Conservation (phyloP, 345 rosid genomes). For the Gossypium sturtianum region DNA sequence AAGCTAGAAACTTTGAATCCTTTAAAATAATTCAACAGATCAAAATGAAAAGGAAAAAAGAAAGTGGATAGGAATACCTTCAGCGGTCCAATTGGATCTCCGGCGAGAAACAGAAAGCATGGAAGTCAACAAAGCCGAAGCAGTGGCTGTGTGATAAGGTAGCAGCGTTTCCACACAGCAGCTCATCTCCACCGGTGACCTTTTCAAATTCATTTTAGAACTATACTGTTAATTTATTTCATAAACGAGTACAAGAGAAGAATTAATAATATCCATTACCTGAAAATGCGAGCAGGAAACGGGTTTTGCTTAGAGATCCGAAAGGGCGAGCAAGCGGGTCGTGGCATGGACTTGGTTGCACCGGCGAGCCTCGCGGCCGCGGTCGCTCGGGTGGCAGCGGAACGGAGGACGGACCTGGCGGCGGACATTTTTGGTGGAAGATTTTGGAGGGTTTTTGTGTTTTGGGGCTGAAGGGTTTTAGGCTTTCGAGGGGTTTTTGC, state of each 20-base stretch:
- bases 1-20: neutral
- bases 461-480: constrained; percentile 9
- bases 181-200: constrained; percentile 79
- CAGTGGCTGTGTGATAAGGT: constrained; percentile 84
- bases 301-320: constrained; percentile 41
- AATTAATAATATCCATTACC: constrained; percentile 32
- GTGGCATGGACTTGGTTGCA: constrained; percentile 27
- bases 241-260: neutral
- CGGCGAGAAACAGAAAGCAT: constrained; percentile 67
- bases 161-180: constrained; percentile 69
- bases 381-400: constrained; percentile 34
- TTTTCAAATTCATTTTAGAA: constrained; percentile 13
- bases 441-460: neutral
- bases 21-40: neutral
- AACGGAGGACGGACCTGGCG: constrained; percentile 62
- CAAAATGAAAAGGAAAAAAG: neutral
- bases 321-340: constrained; percentile 38
- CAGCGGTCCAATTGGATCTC: constrained; percentile 49
- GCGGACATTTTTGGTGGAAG: constrained; percentile 42
- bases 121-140: constrained; percentile 80
- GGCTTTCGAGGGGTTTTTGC: constrained; percentile 5
- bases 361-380: constrained; percentile 27
- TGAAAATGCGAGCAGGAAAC: constrained; percentile 48
- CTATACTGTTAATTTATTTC: neutral
- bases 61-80: constrained; percentile 36